A percentile compares a stretch with the other conserved stretches of the same genome.
Conservation (phyloP, 2,329 filamentous ascomycete species). For the Paraphaeosphaeria minitans region DNA sequence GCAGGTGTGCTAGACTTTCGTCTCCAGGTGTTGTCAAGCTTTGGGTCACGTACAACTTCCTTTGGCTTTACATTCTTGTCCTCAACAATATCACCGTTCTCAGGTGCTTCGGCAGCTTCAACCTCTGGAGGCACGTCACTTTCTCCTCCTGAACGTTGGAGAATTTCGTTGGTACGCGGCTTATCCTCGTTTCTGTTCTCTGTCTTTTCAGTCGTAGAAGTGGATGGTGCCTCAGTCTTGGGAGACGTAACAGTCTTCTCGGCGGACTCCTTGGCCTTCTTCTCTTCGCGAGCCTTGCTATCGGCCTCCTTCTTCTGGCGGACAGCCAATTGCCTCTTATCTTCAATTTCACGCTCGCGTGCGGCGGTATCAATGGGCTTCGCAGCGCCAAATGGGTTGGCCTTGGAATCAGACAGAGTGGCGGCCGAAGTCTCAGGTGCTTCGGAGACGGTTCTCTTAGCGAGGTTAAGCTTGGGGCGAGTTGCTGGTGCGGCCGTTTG, state of each 20-base stretch:
- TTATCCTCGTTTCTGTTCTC: constrained; percentile 49
- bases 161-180: constrained; percentile 59
- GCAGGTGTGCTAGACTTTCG: constrained; percentile 43
- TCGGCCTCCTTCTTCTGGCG: constrained; percentile 86
- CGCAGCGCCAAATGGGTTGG: constrained; percentile 91
- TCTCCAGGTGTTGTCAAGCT: constrained; percentile 47
- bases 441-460: constrained; percentile 90
- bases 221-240: constrained; percentile 55
- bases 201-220: constrained; percentile 39
- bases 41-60: constrained; percentile 56
- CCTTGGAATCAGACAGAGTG: constrained; percentile 68
- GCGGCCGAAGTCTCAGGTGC: constrained; percentile 56
- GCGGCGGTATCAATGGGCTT: constrained; percentile 92
- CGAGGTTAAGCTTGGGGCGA: constrained; percentile 83
- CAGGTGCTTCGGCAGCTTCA: constrained; percentile 52
- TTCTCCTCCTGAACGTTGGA: constrained; percentile 52
- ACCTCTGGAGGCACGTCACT: constrained; percentile 44
- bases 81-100: constrained; percentile 56
- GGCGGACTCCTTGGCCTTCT: constrained; percentile 57
- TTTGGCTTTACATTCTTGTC: constrained; percentile 62
- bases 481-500: constrained; percentile 62
- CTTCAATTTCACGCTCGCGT: constrained; percentile 86
- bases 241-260: constrained; percentile 62
- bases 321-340: constrained; percentile 75
- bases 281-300: constrained; percentile 79